Conservation (phyloP, 768 basidiomycete species). For the Goffeauzyma gilvescens region DNA sequence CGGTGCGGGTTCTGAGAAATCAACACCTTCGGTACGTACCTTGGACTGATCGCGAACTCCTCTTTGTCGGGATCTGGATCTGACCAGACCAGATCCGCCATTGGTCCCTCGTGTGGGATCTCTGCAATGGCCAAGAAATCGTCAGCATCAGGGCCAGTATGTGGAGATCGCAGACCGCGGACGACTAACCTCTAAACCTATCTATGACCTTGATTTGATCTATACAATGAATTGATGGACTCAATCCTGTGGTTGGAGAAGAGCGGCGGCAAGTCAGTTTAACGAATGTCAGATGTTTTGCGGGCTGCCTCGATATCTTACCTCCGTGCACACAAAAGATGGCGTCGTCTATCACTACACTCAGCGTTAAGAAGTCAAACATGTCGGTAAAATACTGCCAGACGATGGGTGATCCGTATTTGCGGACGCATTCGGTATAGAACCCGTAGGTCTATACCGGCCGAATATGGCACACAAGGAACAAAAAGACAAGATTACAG, state of each 20-base stretch:
- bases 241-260: constrained; percentile 45
- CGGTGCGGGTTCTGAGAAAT: too few species aligned
- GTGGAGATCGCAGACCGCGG: constrained; percentile 8
- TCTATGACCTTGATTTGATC: constrained; percentile 99
- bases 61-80: constrained; percentile 99
- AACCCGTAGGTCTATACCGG: constrained; percentile 88
- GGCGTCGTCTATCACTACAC: constrained; percentile 93
- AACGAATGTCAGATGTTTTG: too few species aligned
- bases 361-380: constrained; percentile 96
- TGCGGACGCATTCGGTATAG: constrained; percentile 92
- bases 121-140: constrained; percentile 38
- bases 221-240: constrained; percentile 94
- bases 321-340: constrained; percentile 99
- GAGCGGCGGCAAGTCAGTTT: not conserved
- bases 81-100: constrained; percentile 99
- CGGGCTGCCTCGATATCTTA: constrained; percentile 29
- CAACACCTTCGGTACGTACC: too few species aligned
- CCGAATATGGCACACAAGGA: too few species aligned
- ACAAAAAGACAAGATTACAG: too few species aligned
- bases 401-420: constrained; percentile 85
- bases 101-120: constrained; percentile 97
- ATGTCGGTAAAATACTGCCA: constrained; percentile 99
- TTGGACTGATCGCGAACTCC: constrained; percentile 95
- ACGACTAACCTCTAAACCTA: constrained; percentile 68
- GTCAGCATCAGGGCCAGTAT: not conserved